Evolutionary conservation across 2,329 filamentous ascomycete species (phyloP), one percentile per base, ranked within the genome.

Genomic region (Diaporthe nobilis): DNA sequence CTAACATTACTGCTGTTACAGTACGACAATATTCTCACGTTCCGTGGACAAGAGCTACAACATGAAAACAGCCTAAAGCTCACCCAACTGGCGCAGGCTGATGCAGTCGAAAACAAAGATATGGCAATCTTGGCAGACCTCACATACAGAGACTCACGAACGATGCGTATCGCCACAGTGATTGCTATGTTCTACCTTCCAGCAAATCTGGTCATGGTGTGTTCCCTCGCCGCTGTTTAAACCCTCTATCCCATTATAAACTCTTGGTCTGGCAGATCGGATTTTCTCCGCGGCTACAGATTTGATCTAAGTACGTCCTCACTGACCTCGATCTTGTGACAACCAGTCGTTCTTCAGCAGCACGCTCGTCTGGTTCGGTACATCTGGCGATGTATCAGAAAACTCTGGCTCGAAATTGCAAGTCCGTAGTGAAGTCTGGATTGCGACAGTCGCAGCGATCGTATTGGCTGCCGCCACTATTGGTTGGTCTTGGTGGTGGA

Each of bases 141-240:
- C 39, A 61, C 70, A 13, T 60, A 72, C 42, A 61, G 39, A 25
- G 70, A 72, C 70, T 72, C 70, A 9, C 53, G 39, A 17, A 61
- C 55, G 3, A 72, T 72, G 70, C 55, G 70, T 39, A 72, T 61
- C 10, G 70, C 70, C 4, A 72, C 55, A 10, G 55, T 72, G 15
- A 72, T 72, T 20, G 70, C 70, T n/a, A 72, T 72, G 70, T 61
- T 72, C 39, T 72, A 72, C 20, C 70, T 61, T 37, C 70, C 70
- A 10, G 55, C 70, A 6, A 72, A 72, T 22, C 31, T 72, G 10
- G 70, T 72, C 20, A 61, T 72, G 70, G 70, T 72, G 42, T 49
- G 55, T 65, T 4, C 25, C 34, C 37, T 28, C 44, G n/a, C 22
- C 71, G 28, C n/a, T 15, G 0, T n/a, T 8, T 10, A 28, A 1